These are phyloP conservation scores for Pleochaeta shiraiana DNA, from an alignment of 2,329 filamentous ascomycete species.

Conservation along the genomic window DNA sequence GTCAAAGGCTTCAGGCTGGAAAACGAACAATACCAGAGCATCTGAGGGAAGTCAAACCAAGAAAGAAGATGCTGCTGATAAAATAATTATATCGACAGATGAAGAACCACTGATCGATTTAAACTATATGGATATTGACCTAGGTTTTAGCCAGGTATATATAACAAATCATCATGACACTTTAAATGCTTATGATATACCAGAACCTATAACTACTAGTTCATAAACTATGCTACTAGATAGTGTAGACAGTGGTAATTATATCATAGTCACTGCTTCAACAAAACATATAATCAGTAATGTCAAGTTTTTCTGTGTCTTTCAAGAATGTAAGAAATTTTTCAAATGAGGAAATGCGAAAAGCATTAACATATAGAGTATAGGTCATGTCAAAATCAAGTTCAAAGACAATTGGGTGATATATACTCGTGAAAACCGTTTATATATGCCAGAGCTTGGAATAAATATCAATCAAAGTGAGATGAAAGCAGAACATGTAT, in stretches of 20 bases:
- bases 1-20: background rate
- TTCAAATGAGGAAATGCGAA: background rate
- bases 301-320: background rate
- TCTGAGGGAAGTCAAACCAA: background rate
- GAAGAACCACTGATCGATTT: background rate
- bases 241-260: background rate
- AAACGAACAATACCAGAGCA: background rate
- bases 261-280: background rate
- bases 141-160: background rate
- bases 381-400: background rate
- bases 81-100: too few relatives aligned
- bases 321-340: background rate
- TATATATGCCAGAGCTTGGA: background rate
- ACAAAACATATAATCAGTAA: background rate
- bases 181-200: background rate
- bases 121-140: background rate
- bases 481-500: background rate
- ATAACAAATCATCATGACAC: background rate
- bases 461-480: background rate
- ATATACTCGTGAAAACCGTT: background rate
- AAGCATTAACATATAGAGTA: background rate
- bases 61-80: background rate
- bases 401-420: background rate
- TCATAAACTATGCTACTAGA: background rate
- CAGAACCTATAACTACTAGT: background rate